These are phyloP conservation scores for Lantana camara DNA, from an alignment of 257 asterid genomes.

Conservation along the genomic window DNA sequence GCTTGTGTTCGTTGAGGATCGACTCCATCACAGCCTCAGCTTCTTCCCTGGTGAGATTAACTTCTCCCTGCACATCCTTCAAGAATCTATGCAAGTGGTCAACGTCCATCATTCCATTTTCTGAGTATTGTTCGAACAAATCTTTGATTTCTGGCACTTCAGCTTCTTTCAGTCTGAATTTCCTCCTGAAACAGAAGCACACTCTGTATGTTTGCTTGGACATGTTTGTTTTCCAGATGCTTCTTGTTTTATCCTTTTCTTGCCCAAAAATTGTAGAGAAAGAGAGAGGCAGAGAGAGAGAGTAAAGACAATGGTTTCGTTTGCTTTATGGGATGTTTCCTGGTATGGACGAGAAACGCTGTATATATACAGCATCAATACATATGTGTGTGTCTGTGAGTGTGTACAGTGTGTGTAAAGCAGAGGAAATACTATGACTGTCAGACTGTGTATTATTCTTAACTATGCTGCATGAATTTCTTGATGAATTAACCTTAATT, in stretches of 20 bases:
- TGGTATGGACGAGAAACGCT: background rate
- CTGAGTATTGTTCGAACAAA: conserved; percentile 56
- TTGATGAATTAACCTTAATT: too few species aligned
- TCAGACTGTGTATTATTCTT: too few species aligned
- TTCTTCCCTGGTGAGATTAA: conserved; percentile 41
- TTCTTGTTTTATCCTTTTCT: too few species aligned
- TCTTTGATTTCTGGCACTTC: conserved; percentile 66
- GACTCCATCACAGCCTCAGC: conserved; percentile 51
- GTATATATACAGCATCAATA: background rate
- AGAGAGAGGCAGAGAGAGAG: too few species aligned
- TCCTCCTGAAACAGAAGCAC: conserved; percentile 61
- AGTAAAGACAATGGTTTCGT: too few species aligned
- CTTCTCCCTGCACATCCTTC: conserved; percentile 68
- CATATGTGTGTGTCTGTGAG: too few species aligned
- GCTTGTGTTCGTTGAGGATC: conserved; percentile 51
- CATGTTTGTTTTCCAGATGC: conserved; percentile 36
- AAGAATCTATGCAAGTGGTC: conserved; percentile 59
- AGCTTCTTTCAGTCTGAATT: conserved; percentile 59
- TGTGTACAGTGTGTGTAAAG: too few species aligned
- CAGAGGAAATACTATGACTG: too few species aligned
- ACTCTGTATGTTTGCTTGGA: conserved; percentile 74
- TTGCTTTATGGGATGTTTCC: background rate
- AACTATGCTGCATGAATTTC: too few species aligned
- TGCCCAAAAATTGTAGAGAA: background rate
- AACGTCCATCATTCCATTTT: conserved; percentile 53